Conservation (phyloP, 352 stramenopile species). For the Pythium aquatile region DNA sequence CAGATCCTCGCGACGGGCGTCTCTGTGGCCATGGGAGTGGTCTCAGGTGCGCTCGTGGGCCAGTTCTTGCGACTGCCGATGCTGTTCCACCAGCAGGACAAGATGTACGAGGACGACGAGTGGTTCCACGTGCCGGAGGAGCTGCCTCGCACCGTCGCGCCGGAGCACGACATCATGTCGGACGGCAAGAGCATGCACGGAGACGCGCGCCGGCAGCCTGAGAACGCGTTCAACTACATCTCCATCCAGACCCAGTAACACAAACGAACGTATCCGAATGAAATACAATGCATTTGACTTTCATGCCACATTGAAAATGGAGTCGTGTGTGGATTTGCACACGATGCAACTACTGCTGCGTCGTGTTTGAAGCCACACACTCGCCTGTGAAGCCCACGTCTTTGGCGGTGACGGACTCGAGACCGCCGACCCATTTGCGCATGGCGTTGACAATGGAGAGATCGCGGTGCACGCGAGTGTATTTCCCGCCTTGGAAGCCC, state of each 20-base stretch:
- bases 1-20: conserved; percentile 58
- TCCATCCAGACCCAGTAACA: conserved; percentile 18
- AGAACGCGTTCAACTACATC: conserved; percentile 13
- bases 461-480: conserved; percentile 54
- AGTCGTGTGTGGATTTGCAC: neutral
- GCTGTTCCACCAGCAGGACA: conserved; percentile 52
- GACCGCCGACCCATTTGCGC: conserved; percentile 29
- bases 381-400: conserved; percentile 39
- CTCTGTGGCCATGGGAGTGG: conserved; percentile 38
- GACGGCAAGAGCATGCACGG: conserved; percentile 4
- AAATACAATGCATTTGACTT: neutral
- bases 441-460: conserved; percentile 64
- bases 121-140: conserved; percentile 58
- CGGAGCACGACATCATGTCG: conserved; percentile 4
- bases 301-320: too few relatives aligned
- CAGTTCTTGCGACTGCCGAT: conserved; percentile 39
- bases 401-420: conserved; percentile 31
- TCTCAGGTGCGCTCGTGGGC: conserved; percentile 33
- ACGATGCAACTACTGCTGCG: neutral
- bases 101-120: conserved; percentile 66
- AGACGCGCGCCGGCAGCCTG: neutral
- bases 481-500: conserved; percentile 16
- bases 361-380: neutral
- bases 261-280: neutral
- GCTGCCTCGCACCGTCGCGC: neutral